These are phyloP conservation scores for Agrocybe pediades DNA, from an alignment of 768 basidiomycete species.

Conservation along the genomic window DNA sequence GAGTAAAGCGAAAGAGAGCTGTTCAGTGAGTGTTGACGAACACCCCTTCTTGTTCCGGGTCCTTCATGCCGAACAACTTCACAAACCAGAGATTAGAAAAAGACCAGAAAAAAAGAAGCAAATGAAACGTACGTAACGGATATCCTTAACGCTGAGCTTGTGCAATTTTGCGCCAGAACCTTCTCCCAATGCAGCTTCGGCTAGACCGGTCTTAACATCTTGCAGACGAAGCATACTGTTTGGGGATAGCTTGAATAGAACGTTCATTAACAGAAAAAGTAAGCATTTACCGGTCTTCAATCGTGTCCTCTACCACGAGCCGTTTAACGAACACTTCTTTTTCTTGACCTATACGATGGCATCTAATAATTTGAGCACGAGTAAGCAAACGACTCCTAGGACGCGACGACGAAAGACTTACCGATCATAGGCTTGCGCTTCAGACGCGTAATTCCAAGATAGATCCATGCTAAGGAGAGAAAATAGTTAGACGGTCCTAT, in stretches of 20 bases:
- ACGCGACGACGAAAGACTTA: conserved; percentile 1
- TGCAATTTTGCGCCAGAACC: conserved; percentile 61
- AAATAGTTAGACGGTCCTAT: not conserved
- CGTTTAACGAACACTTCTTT: conserved; percentile 67
- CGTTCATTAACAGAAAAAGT: not conserved
- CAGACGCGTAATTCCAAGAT: conserved; percentile 74
- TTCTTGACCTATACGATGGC: conserved; percentile 71
- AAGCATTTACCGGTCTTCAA: conserved; percentile 69
- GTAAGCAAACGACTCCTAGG: not conserved
- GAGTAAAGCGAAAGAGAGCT: no score
- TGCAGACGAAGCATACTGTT: conserved; percentile 69
- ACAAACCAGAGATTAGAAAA: not conserved
- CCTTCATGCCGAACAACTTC: conserved; percentile 19
- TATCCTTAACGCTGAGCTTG: conserved; percentile 69
- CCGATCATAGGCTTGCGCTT: conserved; percentile 64
- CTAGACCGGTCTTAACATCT: conserved; percentile 63
- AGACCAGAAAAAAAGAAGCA: not conserved
- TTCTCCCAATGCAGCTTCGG: conserved; percentile 73
- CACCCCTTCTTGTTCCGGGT: not conserved
- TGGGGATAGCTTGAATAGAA: not conserved
- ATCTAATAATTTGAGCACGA: conserved; percentile 33
- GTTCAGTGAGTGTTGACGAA: not conserved
- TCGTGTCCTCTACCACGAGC: conserved; percentile 64
- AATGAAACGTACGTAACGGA: conserved; percentile 51
- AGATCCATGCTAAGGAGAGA: conserved; percentile 58